A percentile compares a stretch with the other conserved stretches of the same genome.
phyloP scores from a whole-genome alignment of 202 grass and related monocot species.

The Bolboschoenoplectus hybrid region DNA sequence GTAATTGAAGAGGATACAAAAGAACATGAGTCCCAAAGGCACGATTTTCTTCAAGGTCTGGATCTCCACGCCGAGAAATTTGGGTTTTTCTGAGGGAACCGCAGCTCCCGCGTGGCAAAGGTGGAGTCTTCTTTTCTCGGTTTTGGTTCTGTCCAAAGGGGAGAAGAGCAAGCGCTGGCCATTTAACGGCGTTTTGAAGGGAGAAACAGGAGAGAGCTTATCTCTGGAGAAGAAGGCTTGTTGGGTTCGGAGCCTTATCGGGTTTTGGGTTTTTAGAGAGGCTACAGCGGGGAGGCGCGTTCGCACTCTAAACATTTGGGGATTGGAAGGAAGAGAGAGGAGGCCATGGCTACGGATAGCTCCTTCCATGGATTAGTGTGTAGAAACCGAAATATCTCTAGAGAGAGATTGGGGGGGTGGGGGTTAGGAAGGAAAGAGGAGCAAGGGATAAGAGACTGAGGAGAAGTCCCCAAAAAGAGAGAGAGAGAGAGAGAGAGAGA shows the following conservation, averaged over 20 bases:
- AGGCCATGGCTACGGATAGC: constrained; percentile 40
- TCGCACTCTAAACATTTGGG: constrained; percentile 30
- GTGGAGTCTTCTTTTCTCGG: constrained; percentile 32
- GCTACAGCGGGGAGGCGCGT: constrained; percentile 27
- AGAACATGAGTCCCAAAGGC: constrained; percentile 94
- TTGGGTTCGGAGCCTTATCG: constrained; percentile 28
- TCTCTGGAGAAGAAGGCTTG: constrained; percentile 24
- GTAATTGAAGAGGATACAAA: constrained; percentile 99
- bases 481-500: not conserved
- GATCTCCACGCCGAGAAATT: constrained; percentile 70
- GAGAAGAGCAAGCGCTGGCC: constrained; percentile 34
- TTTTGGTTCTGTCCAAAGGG: not conserved
- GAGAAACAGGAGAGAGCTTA: constrained; percentile 27
- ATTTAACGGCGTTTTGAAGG: constrained; percentile 12
- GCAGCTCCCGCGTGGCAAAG: constrained; percentile 36
- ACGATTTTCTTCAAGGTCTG: constrained; percentile 89
- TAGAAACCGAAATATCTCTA: constrained; percentile 31
- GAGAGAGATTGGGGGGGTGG: not conserved
- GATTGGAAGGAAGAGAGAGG: constrained; percentile 40
- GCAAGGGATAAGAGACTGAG: constrained; percentile 25
- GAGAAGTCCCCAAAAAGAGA: not conserved
- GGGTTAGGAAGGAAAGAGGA: not conserved
- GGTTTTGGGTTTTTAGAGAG: constrained; percentile 28
- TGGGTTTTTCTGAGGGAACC: constrained; percentile 37
- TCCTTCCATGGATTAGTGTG: constrained; percentile 42